Percentiles rank a stretch among this genome's conserved stretches.
Conservation (phyloP, 345 rosid genomes). For the Aquilaria yunnanensis region DNA sequence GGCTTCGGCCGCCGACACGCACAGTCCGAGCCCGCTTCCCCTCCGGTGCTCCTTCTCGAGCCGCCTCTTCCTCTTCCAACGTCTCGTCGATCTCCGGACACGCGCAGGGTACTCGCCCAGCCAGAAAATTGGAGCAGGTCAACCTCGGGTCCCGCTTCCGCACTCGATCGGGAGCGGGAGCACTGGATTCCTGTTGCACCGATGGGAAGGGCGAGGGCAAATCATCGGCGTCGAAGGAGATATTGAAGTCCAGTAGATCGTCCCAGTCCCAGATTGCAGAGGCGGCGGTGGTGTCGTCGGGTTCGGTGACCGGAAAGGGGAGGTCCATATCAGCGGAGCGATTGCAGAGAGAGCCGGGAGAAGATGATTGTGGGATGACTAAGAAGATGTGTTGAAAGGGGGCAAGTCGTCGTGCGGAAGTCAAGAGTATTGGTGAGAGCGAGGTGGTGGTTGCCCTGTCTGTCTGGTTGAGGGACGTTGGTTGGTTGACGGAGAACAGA, state of each 20-base stretch:
- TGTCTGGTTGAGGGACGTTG: no score
- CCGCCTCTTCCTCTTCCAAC: slow-evolving; percentile 43
- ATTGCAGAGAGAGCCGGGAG: not conserved
- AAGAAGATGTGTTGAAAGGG: no score
- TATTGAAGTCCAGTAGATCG: slow-evolving; percentile 67
- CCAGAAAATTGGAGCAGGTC: slow-evolving; percentile 76
- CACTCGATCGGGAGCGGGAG: slow-evolving; percentile 33
- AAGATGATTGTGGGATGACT: no score
- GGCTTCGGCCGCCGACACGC: slow-evolving; percentile 25
- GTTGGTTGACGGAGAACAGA: no score
- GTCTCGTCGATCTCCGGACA: slow-evolving; percentile 87
- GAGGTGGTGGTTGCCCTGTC: no score
- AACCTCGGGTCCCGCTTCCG: slow-evolving; percentile 93
- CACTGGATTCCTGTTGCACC: slow-evolving; percentile 17
- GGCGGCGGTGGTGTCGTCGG: slow-evolving; percentile 33
- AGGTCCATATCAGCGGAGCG: slow-evolving; percentile 25
- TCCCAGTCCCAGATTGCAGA: slow-evolving; percentile 69
- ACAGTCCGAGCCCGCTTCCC: slow-evolving; percentile 52
- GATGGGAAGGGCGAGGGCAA: slow-evolving; percentile 10
- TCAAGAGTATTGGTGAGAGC: no score
- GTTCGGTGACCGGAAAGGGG: slow-evolving; percentile 26
- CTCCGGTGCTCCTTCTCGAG: slow-evolving; percentile 37
- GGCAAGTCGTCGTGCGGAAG: no score
- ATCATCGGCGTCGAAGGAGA: slow-evolving; percentile 36
- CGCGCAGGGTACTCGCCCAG: slow-evolving; percentile 75